Percentiles rank a stretch among this genome's conserved stretches.
These are phyloP conservation scores for Triticum aestivum DNA, from an alignment of 176 grass and related monocot genomes.

Conservation along the genomic window IWGSC_CS_RefSeq_v2.1 NC_057810.1:125729603-125730102, in stretches of 20 bases:
- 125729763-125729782: constrained; percentile 46
- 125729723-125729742: constrained; percentile 65
- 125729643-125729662: constrained; percentile 56
- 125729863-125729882: constrained; percentile 61
- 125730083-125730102: constrained; percentile 69
- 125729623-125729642: constrained; percentile 18
- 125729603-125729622: background rate
- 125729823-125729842: constrained; percentile 58
- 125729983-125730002: constrained; percentile 58
- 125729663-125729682: constrained; percentile 44
- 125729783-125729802: constrained; percentile 69
- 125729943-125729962: constrained; percentile 52
- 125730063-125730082: constrained; percentile 62
- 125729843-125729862: constrained; percentile 74
- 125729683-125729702: constrained; percentile 46
- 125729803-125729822: constrained; percentile 72
- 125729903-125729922: constrained; percentile 50
- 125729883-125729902: constrained; percentile 68
- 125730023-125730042: constrained; percentile 83
- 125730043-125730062: constrained; percentile 45
- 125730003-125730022: constrained; percentile 71
- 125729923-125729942: constrained; percentile 55
- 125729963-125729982: constrained; percentile 54
- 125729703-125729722: constrained; percentile 62
- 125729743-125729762: constrained; percentile 94